phyloP scores from a whole-genome alignment of 345 rosid species.

The Hibiscus syriacus region DNA sequence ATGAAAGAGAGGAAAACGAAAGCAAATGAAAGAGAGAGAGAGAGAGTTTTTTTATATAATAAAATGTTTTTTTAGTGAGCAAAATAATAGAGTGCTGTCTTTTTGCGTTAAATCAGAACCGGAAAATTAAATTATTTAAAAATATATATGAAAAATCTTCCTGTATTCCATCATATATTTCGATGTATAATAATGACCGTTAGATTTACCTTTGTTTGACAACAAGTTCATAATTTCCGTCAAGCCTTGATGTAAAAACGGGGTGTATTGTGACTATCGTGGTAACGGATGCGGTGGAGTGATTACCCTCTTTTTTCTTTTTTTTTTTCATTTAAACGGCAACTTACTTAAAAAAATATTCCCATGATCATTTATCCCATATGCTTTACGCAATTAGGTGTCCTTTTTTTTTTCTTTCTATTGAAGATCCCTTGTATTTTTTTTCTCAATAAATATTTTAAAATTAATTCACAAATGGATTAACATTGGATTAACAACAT shows the following conservation, averaged over 20 bases:
- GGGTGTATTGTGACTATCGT: not conserved
- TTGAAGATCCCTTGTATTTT: not conserved
- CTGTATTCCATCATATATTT: no score
- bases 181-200: not conserved
- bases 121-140: not conserved
- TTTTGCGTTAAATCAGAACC: conserved; percentile 5
- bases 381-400: not conserved
- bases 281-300: not conserved
- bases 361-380: conserved; percentile 2
- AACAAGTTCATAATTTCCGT: not conserved
- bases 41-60: not conserved
- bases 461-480: not conserved
- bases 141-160: not conserved
- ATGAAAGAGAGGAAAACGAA: not conserved
- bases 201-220: not conserved
- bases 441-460: not conserved
- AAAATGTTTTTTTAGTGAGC: not conserved
- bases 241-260: not conserved
- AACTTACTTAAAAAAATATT: conserved; percentile 6
- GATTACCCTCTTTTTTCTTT: not conserved
- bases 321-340: not conserved
- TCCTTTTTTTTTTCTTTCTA: not conserved
- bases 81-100: conserved; percentile 5
- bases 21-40: not conserved
- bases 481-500: no score